Base-by-base conservation (phyloP, 2,329 filamentous ascomycete species). In the Penicillium sp. region DNA sequence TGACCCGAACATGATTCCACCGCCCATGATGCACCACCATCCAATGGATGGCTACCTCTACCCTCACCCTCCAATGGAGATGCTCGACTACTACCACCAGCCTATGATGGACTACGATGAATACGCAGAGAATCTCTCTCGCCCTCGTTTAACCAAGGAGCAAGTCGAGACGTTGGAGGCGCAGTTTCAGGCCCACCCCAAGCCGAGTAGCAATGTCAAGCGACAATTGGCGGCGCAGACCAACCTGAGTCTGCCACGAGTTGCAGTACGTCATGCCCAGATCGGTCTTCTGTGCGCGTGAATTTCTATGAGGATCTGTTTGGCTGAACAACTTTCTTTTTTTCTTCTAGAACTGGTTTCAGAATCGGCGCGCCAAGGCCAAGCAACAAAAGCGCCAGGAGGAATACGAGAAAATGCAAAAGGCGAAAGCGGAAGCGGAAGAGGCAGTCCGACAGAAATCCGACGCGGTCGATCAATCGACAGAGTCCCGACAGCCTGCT, bases 321-420 rank as follows among this genome's bases (percentile, higher is more conserved):
- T 18, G 18, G 3, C 18, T 18, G 18, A 18, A 18, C 18, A 18
- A 18, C 18, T 18, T 18, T 18, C 18, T 18, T 18, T 5, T 38
- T 32, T 41, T 59, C 39, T 52, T 37, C 48, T 50, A 76, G 74
- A 76, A 77, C 52, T 77, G 74, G 74, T 77, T 76, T 57, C 74
- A 77, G 54, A 77, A 76, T 54, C 69, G 74, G 50, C 70, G 74
- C 40, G 74, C 74, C 47, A 76, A 77, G 55, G 74, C 74, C 43
- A 76, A 76, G 56, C 73, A 76, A 54, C 73, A 76, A 57, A 75
- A 69, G 53, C 66, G 72, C 47, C 73, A 75, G 54, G 72, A 73
- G 56, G 73, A 76, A 57, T 75, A 71, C 47, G 72, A 75, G 57
- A 68, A 66, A 48, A 69, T 71, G 63, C 71, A 73, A 50, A 68